These are phyloP conservation scores for Penicillium nordicum DNA, from an alignment of 2,329 filamentous ascomycete genomes.

Conservation along the genomic window DNA sequence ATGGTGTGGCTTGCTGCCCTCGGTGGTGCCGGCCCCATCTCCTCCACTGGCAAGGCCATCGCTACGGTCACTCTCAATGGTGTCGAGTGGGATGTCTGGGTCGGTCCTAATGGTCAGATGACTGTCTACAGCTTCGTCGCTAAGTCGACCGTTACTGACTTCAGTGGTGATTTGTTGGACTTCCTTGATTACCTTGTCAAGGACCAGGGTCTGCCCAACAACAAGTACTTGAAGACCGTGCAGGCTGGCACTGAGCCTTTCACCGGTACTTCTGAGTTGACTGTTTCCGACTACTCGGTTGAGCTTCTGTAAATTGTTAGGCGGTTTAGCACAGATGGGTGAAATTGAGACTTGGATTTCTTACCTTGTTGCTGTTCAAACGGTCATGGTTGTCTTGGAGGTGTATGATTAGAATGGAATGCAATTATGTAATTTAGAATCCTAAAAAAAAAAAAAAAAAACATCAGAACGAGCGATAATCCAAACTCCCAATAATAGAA, in stretches of 20 bases:
- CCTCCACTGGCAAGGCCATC: conserved; percentile 47
- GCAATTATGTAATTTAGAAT: too few species aligned
- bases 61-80: conserved; percentile 55
- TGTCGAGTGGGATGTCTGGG: conserved; percentile 56
- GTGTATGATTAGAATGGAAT: background rate
- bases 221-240: conserved; percentile 54
- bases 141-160: conserved; percentile 47
- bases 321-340: too few species aligned
- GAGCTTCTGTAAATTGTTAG: background rate
- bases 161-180: conserved; percentile 55
- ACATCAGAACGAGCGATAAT: background rate
- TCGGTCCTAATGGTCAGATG: conserved; percentile 57
- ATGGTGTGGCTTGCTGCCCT: conserved; percentile 64
- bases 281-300: conserved; percentile 5
- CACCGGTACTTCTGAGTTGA: conserved; percentile 30
- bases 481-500: background rate
- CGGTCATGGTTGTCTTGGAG: background rate
- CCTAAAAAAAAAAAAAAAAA: too few species aligned
- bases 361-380: background rate
- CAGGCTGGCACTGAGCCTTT: conserved; percentile 40
- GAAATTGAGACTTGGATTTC: background rate
- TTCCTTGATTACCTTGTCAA: conserved; percentile 58
- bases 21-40: conserved; percentile 57
- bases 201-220: conserved; percentile 32
- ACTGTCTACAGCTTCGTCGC: conserved; percentile 61